phyloP scores from a whole-genome alignment of 495 filamentous ascomycete species.

The Evansstolkia leycettana region DNA sequence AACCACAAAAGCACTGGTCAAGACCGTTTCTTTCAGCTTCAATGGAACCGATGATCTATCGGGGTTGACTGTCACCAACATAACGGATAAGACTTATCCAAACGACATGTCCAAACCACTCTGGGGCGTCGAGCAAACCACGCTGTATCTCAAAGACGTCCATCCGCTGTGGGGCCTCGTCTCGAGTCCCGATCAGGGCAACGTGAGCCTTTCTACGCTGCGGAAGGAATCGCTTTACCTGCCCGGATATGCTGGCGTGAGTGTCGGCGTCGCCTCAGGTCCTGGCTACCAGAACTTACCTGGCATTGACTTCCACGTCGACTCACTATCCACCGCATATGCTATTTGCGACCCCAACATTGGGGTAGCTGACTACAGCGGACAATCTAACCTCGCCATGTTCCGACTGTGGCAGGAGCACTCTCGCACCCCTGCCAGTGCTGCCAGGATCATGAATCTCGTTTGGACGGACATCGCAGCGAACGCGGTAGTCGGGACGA shows the following conservation, averaged over 20 bases:
- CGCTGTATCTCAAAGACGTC: slow-evolving; percentile 7
- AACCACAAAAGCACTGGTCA: too few species aligned
- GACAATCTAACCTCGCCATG: too few species aligned
- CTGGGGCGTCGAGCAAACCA: slow-evolving; percentile 12
- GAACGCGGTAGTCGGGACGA: slow-evolving; percentile 22
- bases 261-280: neutral
- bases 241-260: slow-evolving; percentile 5
- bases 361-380: slow-evolving; percentile 18
- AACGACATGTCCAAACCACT: slow-evolving; percentile 2
- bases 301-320: slow-evolving; percentile 5
- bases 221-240: slow-evolving; percentile 15
- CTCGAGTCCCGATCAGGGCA: slow-evolving; percentile 9
- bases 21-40: too few species aligned
- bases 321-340: slow-evolving; percentile 6
- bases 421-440: too few species aligned
- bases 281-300: slow-evolving; percentile 5
- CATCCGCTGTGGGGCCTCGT: slow-evolving; percentile 25
- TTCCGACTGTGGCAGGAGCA: too few species aligned
- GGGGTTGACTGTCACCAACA: slow-evolving; percentile 1
- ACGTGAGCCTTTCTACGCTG: slow-evolving; percentile 15
- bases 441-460: too few species aligned
- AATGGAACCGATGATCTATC: too few species aligned
- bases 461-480: slow-evolving; percentile 30
- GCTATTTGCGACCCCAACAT: neutral
- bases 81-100: slow-evolving; percentile 3